Base-by-base conservation (phyloP, 306 rosid species). In the Astragalus membranaceus region DNA sequence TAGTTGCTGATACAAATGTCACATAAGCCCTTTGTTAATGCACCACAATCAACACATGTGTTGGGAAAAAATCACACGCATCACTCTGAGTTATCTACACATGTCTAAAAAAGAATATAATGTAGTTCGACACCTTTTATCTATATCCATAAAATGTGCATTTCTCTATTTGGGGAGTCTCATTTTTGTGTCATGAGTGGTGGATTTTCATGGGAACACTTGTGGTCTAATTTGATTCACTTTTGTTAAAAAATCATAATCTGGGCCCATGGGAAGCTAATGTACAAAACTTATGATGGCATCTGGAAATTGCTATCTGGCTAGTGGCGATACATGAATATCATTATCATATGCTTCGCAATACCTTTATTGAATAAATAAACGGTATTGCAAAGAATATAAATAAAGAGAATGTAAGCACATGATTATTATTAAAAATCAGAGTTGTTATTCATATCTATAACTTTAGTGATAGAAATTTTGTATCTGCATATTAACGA, bases 211-310 rank as follows among this genome's bases (percentile, higher is more conserved):
- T 64, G 36, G 41, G 37, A 77, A 63, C 42, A 15, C 55, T 72
- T 49, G 58, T 78, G 78, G 65, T 70, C 82, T 29, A 57, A 52
- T 26, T 65, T 72, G 35, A 49, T 59, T 58, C 65, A 6, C 70
- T 41, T 30, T 17, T 49, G 32, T 20, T 42, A 0, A 10, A 58
- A 72, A 66, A 57, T 65, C 65, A 36, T 30, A 57, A 58, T 2
- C 14, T 39, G 74, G 74, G 23, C 70, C 78, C 74, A 56, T 37
- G 14, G 13, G 43, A 47, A 55, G 52, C 49, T 54, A 62, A 35
- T 48, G n/a, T 54, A 46, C 55, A 47, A 37, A 54, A 36, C 14
- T 32, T 54, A 32, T 64, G 26, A 43, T 64, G 65, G 14, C 60
- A 16, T 32, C 5, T 14, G 36, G 32, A 44, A 58, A 33, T 47